Evolutionary conservation across 352 stramenopile genomes (phyloP), one percentile per base, ranked within the genome.

Genomic region (Globisporangium heterothallicum): DNA sequence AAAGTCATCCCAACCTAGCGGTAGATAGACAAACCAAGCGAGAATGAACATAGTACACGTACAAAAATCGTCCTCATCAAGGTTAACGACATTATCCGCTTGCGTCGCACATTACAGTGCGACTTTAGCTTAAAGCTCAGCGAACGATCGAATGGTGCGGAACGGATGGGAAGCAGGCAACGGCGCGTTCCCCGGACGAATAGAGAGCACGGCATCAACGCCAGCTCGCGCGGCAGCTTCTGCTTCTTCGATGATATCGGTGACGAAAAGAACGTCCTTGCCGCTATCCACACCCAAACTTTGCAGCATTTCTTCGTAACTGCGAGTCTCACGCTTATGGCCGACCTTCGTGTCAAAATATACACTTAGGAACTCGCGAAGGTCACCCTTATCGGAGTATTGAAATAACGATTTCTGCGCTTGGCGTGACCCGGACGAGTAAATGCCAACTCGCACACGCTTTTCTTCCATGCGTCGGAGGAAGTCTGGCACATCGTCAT

Each of bases 371-470:
- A 78, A 79, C 26, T 68, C 45, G 22, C 83, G 80, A 45, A 96
- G 58, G 58, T 96, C 86, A 27, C 84, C 87, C 49, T 85, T 69
- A 58, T 88, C 63, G 3, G 84, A 90, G 63, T 95, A 83, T 57
- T 88, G 70, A 56, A 97, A 96, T 6, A 97, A 68, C 62, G 92
- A 64, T 19, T 82, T 78, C 60, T 97, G 88, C 14, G 88, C 88
- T 46, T 88, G 70, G 16, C 83, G 73, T 60, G 84, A 97, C 12
- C 94, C 94, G 6, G 91, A 98, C 34, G 86, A 97, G 67, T 98
- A 98, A 60, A 98, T 98, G 49, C 86, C 87, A 16, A 98, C 77
- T 42, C 74, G 68, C 35, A 97, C 73, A 42, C 78, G 76, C 18
- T 72, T 66, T 3, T 62, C 48, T 19, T 77, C 62, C 65, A 96